Percentiles rank a stretch among this genome's conserved stretches.
phyloP scores from a whole-genome alignment of 2,329 filamentous ascomycete genomes.

The Akanthomyces muscarius region DNA sequence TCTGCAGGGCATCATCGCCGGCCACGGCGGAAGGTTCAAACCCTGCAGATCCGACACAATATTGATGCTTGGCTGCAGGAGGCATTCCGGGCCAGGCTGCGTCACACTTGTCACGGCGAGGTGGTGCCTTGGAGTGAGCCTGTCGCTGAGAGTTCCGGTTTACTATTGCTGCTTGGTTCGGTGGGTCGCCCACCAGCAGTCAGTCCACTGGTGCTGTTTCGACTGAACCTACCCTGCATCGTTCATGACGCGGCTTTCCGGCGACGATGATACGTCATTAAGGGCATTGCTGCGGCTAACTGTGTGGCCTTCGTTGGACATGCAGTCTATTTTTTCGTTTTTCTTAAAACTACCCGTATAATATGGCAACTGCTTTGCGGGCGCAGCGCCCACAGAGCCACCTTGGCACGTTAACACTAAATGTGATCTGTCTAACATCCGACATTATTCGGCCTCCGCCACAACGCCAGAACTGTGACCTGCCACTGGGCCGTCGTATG shows the following conservation, averaged over 20 bases:
- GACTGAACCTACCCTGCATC: too few relatives aligned
- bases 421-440: background rate
- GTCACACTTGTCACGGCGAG: background rate
- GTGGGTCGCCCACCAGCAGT: background rate
- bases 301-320: background rate
- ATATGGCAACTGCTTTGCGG: background rate
- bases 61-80: constrained; percentile 26
- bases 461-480: too few relatives aligned
- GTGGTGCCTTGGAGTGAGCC: background rate
- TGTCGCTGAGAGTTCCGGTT: background rate
- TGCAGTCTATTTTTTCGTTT: background rate
- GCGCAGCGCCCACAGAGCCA: background rate
- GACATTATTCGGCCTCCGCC: background rate
- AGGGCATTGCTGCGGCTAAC: background rate
- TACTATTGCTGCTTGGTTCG: background rate
- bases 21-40: constrained; percentile 42
- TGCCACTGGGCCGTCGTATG: too few relatives aligned
- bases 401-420: too few relatives aligned
- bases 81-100: constrained; percentile 24
- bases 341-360: background rate
- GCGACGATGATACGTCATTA: too few relatives aligned
- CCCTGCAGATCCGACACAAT: constrained; percentile 42
- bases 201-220: too few relatives aligned
- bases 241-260: too few relatives aligned
- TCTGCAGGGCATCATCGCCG: constrained; percentile 36